Evolutionary conservation across 306 rosid species (phyloP).

Genomic region (Malus asiatica): DNA sequence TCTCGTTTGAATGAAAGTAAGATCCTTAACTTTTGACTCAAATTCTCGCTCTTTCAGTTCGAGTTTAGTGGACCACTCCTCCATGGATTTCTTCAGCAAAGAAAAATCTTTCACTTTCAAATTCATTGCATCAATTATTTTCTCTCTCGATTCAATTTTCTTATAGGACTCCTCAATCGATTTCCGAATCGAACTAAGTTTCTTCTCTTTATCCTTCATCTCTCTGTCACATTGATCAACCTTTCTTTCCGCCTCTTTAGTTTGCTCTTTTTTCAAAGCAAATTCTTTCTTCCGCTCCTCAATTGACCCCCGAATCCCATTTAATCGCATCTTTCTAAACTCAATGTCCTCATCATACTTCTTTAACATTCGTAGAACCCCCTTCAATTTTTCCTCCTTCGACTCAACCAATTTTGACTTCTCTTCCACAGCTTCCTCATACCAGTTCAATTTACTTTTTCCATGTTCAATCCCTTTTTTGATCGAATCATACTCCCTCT

Average conservation of each 20-base stretch:
- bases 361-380: not conserved
- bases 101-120: not conserved
- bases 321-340: not conserved
- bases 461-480: not conserved
- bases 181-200: not conserved
- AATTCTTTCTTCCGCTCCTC: not conserved
- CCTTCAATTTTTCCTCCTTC: not conserved
- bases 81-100: not conserved
- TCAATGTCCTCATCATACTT: not conserved
- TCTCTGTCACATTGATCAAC: not conserved
- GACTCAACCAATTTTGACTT: not conserved
- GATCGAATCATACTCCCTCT: not conserved
- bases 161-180: not conserved
- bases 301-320: not conserved
- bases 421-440: not conserved
- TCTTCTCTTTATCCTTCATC: not conserved
- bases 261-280: not conserved
- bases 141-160: not conserved
- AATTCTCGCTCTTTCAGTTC: not conserved
- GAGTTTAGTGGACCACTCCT: slow-evolving; percentile 1
- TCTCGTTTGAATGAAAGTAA: not conserved
- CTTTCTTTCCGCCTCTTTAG: not conserved
- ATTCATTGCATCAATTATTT: not conserved
- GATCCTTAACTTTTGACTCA: not conserved
- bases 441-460: not conserved